Base-by-base conservation (phyloP, 176 grass and related monocot species). In the Juncus effusus region DNA sequence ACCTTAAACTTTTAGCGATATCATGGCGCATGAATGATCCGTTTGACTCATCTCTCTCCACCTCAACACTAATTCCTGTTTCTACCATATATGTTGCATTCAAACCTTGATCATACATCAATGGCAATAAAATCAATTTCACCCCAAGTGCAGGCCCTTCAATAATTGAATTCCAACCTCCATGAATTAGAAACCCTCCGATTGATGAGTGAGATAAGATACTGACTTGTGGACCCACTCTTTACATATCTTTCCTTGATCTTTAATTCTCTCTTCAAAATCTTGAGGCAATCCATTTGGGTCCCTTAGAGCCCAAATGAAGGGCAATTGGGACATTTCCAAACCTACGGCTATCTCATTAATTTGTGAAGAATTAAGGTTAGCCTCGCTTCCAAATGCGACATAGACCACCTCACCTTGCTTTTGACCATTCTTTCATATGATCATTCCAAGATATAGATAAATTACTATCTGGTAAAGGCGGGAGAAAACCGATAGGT, bases 151-250 rank as follows among this genome's bases (percentile, higher is more conserved):
- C 56, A 12, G 67, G 54, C 75, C 69, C 55, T 16, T 78, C 80
- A 7, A 44, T 11, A 6, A 77, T 19, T 14, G 76, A 84, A 42
- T 73, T 78, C 81, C 81, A 84, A 2, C 81, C 76, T 50, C 16
- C 62, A 16, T 79, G 81, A 1, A 68, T 79, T 59, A 79, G 47
- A 61, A 84, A 84, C 56, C 42, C 76, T 36, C 76, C 62, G 0
- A 67, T 14, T 41, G 74, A 73, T 50, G 13, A 35, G 10, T 79
- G 76, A 2, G 56, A 42, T 42, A 74, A 5, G 3, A 79, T 36
- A 5, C 51, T 38, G 1, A 62, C 45, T 60, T 69, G 61, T 9
- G 76, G 38, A 67, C 69, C 62, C 75, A 83, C 10, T 56, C 63
- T 45, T 42, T 74, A 38, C 64, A 64, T 51, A 84, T 60, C 6